Conservation (phyloP, 1,284 basidiomycete species). For the Coriolopsis trogii region DNA sequence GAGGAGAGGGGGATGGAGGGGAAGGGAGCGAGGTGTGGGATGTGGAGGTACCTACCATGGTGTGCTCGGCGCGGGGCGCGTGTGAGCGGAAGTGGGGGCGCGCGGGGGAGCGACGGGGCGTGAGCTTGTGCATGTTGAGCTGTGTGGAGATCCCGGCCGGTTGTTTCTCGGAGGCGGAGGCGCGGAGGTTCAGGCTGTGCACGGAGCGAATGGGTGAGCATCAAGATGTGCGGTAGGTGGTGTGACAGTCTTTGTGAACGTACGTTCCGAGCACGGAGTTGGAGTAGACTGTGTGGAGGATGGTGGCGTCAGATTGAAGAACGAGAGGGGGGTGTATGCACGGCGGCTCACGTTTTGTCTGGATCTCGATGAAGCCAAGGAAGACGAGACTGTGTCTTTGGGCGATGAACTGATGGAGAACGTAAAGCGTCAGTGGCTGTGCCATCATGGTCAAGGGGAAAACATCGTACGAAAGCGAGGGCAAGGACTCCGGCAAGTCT, state of each 20-base stretch:
- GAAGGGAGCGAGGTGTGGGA: too few relatives aligned
- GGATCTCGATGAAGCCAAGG: slow-evolving; percentile 14
- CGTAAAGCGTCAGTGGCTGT: not conserved
- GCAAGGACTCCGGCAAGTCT: slow-evolving; percentile 7
- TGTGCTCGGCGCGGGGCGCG: not conserved
- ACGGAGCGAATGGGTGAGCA: not conserved
- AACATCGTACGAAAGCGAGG: slow-evolving; percentile 4
- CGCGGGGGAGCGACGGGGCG: slow-evolving; percentile 1
- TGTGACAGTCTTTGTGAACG: too few relatives aligned
- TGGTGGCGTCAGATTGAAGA: not conserved
- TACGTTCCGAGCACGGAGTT: slow-evolving; percentile 10
- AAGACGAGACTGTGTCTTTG: slow-evolving; percentile 11
- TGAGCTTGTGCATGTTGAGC: slow-evolving; percentile 1
- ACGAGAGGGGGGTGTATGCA: too few relatives aligned
- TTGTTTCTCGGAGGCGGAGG: not conserved
- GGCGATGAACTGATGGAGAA: slow-evolving; percentile 1
- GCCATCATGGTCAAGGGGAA: too few relatives aligned
- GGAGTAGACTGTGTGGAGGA: slow-evolving; percentile 3
- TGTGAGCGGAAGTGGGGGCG: slow-evolving; percentile 4
- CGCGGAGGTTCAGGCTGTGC: slow-evolving; percentile 10
- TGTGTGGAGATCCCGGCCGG: not conserved
- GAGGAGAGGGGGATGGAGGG: too few relatives aligned
- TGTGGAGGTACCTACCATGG: not conserved
- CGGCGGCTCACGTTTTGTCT: slow-evolving; percentile 11
- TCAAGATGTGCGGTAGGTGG: too few relatives aligned